A percentile compares a stretch with the other conserved stretches of the same genome.
Conservation (phyloP, 1,139 yeast species). For the Eremothecium cymbalariae region DNA sequence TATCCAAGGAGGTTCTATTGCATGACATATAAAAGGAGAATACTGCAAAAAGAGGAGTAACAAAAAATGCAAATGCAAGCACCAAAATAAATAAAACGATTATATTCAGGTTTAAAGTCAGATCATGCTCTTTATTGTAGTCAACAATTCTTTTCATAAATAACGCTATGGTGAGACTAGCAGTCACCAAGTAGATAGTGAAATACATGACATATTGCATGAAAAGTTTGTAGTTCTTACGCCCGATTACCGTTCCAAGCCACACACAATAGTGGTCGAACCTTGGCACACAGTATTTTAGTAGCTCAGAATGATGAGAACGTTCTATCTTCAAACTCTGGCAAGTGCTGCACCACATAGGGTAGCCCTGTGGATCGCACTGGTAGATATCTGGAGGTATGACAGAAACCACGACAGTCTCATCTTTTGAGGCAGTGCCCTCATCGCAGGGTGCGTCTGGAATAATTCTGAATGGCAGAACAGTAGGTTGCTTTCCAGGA, state of each 20-base stretch:
- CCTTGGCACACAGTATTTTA: slow-evolving; percentile 42
- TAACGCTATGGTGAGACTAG: slow-evolving; percentile 28
- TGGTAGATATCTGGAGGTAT: slow-evolving; percentile 44
- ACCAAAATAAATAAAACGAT: no score
- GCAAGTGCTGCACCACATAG: slow-evolving; percentile 52
- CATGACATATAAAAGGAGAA: slow-evolving; percentile 36
- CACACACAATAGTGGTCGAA: slow-evolving; percentile 64
- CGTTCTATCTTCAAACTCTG: slow-evolving; percentile 47
- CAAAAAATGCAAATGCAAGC: slow-evolving; percentile 37
- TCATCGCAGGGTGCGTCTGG: slow-evolving; percentile 8
- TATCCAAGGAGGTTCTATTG: slow-evolving; percentile 43
- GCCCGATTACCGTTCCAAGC: slow-evolving; percentile 54
- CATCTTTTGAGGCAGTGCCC: slow-evolving; percentile 4
- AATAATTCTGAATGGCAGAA: slow-evolving; percentile 22
- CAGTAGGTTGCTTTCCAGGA: slow-evolving; percentile 24
- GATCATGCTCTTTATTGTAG: slow-evolving; percentile 6
- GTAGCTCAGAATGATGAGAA: slow-evolving; percentile 46
- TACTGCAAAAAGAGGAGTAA: slow-evolving; percentile 34
- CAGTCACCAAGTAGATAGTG: slow-evolving; percentile 31
- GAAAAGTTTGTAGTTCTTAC: slow-evolving; percentile 45
- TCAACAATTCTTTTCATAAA: slow-evolving; percentile 30
- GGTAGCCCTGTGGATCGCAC: slow-evolving; percentile 55
- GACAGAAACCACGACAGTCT: slow-evolving; percentile 7
- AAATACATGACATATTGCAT: slow-evolving; percentile 41
- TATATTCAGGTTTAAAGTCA: slow-evolving; percentile 39